Conservation (phyloP, 108 stramenopile species). For the Chaetoceros tenuissimus region DNA sequence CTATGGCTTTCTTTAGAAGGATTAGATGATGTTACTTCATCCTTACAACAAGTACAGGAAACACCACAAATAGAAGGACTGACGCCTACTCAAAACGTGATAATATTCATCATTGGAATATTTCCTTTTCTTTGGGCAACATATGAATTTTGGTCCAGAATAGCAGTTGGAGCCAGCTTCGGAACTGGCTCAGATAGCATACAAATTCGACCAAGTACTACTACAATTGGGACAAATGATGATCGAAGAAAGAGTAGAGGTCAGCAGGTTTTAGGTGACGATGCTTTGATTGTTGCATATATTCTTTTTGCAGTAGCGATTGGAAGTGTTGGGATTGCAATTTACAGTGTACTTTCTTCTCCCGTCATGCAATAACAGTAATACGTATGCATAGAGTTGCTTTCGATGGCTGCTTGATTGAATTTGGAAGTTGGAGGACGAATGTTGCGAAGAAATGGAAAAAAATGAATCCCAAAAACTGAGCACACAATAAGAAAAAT, state of each 20-base stretch:
- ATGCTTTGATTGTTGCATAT: slow-evolving; percentile 63
- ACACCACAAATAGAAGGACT: background rate
- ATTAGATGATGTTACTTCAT: too few species aligned
- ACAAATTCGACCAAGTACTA: slow-evolving; percentile 22
- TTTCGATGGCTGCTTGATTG: too few species aligned
- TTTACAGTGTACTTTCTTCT: slow-evolving; percentile 49
- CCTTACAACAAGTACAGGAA: too few species aligned
- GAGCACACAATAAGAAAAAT: too few species aligned
- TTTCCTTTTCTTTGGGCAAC: slow-evolving; percentile 68
- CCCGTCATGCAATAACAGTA: too few species aligned
- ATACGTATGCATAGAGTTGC: too few species aligned
- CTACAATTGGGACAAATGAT: slow-evolving; percentile 56
- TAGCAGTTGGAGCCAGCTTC: slow-evolving; percentile 72
- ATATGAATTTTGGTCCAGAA: slow-evolving; percentile 80
- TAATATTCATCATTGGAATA: slow-evolving; percentile 31
- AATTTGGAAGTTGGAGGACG: too few species aligned
- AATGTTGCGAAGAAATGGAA: too few species aligned
- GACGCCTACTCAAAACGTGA: background rate
- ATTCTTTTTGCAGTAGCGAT: slow-evolving; percentile 62
- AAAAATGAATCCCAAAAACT: too few species aligned
- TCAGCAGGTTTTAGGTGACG: slow-evolving; percentile 43
- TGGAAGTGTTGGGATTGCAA: slow-evolving; percentile 41
- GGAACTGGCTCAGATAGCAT: slow-evolving; percentile 75
- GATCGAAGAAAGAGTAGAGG: slow-evolving; percentile 51
- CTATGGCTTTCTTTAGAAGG: too few species aligned